Conservation (phyloP, 2,329 filamentous ascomycete genomes). For the Atkinsonella texensis region DNA sequence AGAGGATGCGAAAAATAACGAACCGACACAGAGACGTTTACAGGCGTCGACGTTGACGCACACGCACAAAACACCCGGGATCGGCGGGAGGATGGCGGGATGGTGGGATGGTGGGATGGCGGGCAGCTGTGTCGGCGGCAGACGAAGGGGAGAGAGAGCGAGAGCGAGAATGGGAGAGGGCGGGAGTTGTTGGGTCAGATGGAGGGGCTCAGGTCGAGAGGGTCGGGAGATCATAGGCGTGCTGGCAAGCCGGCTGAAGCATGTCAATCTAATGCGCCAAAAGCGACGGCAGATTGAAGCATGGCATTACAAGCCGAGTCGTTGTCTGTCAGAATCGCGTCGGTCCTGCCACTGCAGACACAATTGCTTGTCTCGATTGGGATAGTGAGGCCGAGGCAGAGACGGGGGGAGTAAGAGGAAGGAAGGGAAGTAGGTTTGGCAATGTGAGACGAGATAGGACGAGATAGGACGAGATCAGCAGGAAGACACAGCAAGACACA, state of each 20-base stretch:
- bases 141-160: not conserved
- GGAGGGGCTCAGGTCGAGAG: constrained; percentile 10
- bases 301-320: constrained; percentile 12
- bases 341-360: constrained; percentile 12
- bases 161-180: not conserved
- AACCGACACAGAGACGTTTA: not conserved
- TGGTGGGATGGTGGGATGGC: not conserved
- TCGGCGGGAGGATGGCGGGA: not conserved
- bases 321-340: constrained; percentile 12
- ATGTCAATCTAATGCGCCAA: constrained; percentile 15
- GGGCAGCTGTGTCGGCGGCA: not conserved
- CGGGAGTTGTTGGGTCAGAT: constrained; percentile 5
- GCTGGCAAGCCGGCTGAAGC: constrained; percentile 16
- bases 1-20: not conserved
- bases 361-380: constrained; percentile 13
- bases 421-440: constrained; percentile 13
- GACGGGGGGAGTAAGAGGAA: constrained; percentile 10
- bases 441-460: no score
- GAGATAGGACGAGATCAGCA: constrained; percentile 8
- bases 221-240: constrained; percentile 12
- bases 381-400: constrained; percentile 2
- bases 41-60: not conserved
- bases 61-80: not conserved
- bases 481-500: no score
- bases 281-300: constrained; percentile 11